Evolutionary conservation across 345 rosid genomes (phyloP).

Genomic region (Eucalyptus sp.): DNA sequence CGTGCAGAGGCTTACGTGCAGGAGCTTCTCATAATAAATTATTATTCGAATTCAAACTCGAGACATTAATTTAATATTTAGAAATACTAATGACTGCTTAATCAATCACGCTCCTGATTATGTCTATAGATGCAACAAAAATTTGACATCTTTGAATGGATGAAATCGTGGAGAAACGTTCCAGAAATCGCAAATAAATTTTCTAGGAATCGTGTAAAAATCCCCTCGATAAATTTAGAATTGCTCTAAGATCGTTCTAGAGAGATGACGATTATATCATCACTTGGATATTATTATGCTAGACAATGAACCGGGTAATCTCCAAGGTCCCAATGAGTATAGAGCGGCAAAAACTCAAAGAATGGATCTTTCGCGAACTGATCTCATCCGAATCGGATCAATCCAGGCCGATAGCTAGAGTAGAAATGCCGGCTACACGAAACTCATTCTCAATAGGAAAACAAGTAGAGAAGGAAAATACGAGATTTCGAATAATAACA

Average conservation of each 20-base stretch:
- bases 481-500: too few relatives aligned
- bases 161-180: background rate
- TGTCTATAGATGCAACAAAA: background rate
- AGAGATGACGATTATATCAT: background rate
- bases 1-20: too few relatives aligned
- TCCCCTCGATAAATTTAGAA: background rate
- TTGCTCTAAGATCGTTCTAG: background rate
- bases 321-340: background rate
- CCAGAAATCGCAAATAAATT: fast-evolving
- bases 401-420: background rate
- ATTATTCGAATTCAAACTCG: fast-evolving
- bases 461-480: background rate
- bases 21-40: too few relatives aligned
- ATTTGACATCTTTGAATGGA: background rate
- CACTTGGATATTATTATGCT: background rate
- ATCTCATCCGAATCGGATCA: background rate
- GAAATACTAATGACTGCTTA: background rate
- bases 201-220: fast-evolving
- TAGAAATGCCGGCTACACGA: fast-evolving
- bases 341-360: background rate
- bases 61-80: background rate
- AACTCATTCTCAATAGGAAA: background rate
- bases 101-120: background rate
- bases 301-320: background rate
- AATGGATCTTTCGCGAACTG: background rate